Conservation (phyloP, 805 yeast species). For the Lipomyces sp. region DNA sequence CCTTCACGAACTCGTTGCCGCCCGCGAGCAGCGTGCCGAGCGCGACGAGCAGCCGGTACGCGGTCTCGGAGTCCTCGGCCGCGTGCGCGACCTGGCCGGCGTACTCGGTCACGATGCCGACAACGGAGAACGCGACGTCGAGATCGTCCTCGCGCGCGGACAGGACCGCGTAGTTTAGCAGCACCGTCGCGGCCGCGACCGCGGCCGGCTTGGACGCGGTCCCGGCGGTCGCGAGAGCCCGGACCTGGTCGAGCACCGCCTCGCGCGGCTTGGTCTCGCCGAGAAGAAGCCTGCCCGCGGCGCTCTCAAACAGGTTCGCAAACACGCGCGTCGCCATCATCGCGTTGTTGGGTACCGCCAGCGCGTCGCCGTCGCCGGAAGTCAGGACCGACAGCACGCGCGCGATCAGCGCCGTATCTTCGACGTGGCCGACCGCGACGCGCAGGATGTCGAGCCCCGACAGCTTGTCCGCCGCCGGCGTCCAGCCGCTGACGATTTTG, state of each 20-base stretch:
- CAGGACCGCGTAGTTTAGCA: constrained; percentile 47
- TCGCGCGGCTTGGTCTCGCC: constrained; percentile 10
- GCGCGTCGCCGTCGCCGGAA: constrained; percentile 27
- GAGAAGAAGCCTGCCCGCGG: constrained; percentile 31
- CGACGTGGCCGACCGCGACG: constrained; percentile 44
- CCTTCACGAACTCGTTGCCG: constrained; percentile 7
- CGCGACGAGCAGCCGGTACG: constrained; percentile 60
- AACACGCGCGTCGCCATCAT: constrained; percentile 59
- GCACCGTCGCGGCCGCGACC: constrained; percentile 28
- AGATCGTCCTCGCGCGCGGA: constrained; percentile 35
- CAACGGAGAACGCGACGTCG: constrained; percentile 33
- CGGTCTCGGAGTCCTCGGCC: constrained; percentile 56
- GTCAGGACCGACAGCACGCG: constrained; percentile 32
- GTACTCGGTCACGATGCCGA: constrained; percentile 37
- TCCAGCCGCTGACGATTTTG: constrained; percentile 48
- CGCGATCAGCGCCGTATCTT: constrained; percentile 36
- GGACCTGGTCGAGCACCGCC: constrained; percentile 14
- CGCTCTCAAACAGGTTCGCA: constrained; percentile 50
- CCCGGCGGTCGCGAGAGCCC: constrained; percentile 6
- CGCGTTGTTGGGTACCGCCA: constrained; percentile 39
- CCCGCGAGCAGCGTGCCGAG: constrained; percentile 53
- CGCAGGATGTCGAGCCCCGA: constrained; percentile 63
- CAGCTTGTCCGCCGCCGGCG: constrained; percentile 42
- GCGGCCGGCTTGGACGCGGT: constrained; percentile 10
- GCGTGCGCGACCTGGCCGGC: constrained; percentile 42